Conservation (phyloP, 768 basidiomycete species). For the Hygrocybe coccinea region DNA sequence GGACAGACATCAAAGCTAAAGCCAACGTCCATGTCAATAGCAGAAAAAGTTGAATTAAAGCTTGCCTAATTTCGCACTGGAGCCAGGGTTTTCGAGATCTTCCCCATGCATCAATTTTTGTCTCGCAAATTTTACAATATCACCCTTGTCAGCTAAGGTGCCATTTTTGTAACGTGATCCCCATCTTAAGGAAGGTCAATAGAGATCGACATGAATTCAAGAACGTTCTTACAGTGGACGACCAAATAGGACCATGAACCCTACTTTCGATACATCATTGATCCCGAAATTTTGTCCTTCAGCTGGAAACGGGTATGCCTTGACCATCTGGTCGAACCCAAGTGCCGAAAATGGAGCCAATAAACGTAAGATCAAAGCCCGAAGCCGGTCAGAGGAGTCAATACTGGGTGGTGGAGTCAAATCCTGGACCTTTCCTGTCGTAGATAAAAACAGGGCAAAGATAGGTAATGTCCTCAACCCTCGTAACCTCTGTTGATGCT, state of each 20-base stretch:
- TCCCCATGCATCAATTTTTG: neutral
- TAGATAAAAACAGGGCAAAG: constrained; percentile 1
- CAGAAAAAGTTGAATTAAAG: too few relatives aligned
- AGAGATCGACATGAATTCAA: neutral
- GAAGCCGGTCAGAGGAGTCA: neutral
- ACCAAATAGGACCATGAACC: neutral
- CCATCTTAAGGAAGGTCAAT: neutral
- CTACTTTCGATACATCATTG: neutral
- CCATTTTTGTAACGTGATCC: neutral
- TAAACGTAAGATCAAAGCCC: neutral
- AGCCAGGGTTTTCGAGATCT: too few relatives aligned
- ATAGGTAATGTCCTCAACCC: neutral
- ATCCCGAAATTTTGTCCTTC: neutral
- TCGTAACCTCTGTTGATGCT: too few relatives aligned
- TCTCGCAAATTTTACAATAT: neutral
- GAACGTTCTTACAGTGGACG: neutral
- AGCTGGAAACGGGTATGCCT: neutral
- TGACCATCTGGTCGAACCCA: neutral
- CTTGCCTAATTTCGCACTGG: too few relatives aligned
- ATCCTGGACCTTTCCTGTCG: neutral
- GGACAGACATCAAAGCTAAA: too few relatives aligned
- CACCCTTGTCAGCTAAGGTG: neutral
- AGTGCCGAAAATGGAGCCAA: neutral
- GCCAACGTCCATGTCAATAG: too few relatives aligned
- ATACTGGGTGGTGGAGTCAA: neutral